phyloP scores from a whole-genome alignment of 192 early-diverging fungal genomes.

The Entophlyctis helioformis region DNA sequence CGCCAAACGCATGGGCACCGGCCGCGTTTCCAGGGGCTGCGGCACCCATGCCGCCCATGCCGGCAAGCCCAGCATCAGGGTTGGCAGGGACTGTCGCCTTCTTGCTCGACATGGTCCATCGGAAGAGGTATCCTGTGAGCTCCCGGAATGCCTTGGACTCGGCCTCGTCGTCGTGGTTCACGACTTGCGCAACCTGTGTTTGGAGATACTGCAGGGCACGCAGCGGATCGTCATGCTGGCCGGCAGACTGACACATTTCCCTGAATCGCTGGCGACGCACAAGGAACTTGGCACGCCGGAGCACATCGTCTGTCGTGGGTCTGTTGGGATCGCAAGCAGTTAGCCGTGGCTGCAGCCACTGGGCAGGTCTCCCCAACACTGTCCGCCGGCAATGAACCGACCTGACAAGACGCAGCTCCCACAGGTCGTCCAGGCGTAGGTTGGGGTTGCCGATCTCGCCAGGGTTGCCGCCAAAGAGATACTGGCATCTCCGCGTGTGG shows the following conservation, averaged over 20 bases:
- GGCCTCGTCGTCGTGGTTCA: slow-evolving; percentile 42
- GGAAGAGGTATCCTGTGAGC: slow-evolving; percentile 29
- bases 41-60: no score
- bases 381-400: slow-evolving; percentile 13
- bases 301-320: slow-evolving; percentile 53
- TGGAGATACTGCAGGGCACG: slow-evolving; percentile 71
- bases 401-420: slow-evolving; percentile 62
- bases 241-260: slow-evolving; percentile 53
- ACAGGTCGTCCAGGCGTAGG: slow-evolving; percentile 70
- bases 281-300: slow-evolving; percentile 59
- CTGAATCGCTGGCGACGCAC: slow-evolving; percentile 71
- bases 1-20: not conserved
- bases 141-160: slow-evolving; percentile 35
- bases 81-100: no score
- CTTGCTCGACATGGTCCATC: slow-evolving; percentile 9
- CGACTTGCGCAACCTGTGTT: slow-evolving; percentile 52
- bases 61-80: no score
- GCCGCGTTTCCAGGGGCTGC: no score
- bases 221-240: slow-evolving; percentile 1
- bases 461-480: slow-evolving; percentile 92
- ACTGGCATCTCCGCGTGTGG: slow-evolving; percentile 50
- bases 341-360: not conserved
- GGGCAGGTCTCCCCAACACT: not conserved
- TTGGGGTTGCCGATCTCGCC: slow-evolving; percentile 48
- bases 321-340: slow-evolving; percentile 7